Base-by-base conservation (phyloP, 2,329 filamentous ascomycete genomes). In the Exophiala alcalophila region DNA sequence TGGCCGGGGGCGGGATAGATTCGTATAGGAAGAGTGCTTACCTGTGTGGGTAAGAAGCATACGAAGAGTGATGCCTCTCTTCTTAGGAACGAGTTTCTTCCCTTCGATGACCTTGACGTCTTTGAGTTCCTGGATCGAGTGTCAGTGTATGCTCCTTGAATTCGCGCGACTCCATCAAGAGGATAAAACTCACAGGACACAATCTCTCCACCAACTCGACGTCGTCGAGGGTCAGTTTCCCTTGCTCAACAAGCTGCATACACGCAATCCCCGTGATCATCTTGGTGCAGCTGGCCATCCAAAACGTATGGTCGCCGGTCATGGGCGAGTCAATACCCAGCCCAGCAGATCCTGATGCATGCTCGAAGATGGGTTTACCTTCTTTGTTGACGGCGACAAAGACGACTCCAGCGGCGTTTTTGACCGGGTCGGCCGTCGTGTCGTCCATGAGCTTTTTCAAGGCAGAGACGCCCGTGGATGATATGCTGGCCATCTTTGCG, bases 251-350 rank as follows among this genome's bases (percentile, higher is more conserved):
- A 1, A 77, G 67, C 56, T 80, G 76, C 72, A 80, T 77, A 31
- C 65, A 70, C 1, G 74, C 73, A 9, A 78, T 60, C 0, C 66
- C 73, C 0, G 67, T 62, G 8, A 79, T 60, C 64, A 78, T 65
- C 60, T 80, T 80, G 9, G 77, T 77, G 55, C 73, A 77, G 0
- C 73, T 77, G 0, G 76, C 76, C 4, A 80, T 65, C 73, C 72
- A 78, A 55, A 61, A 58, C 6, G 56, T 43, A 8, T 51, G 54
- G 37, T 60, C 57, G 19, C 51, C 14, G 2, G 55, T 58, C 55
- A 61, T 60, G 12, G 40, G 30, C 14, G 47, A 30, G 10, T 37
- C 27, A 15, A 38, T 23, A 3, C 47, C 52, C 2, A 55, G 36
- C 1, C 56, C 57, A 2, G 48, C 26, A 21, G 50, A 49, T 8